Evolutionary conservation across 2,329 filamentous ascomycete species (phyloP).

Genomic region (Chaetoscypha palmicola): DNA sequence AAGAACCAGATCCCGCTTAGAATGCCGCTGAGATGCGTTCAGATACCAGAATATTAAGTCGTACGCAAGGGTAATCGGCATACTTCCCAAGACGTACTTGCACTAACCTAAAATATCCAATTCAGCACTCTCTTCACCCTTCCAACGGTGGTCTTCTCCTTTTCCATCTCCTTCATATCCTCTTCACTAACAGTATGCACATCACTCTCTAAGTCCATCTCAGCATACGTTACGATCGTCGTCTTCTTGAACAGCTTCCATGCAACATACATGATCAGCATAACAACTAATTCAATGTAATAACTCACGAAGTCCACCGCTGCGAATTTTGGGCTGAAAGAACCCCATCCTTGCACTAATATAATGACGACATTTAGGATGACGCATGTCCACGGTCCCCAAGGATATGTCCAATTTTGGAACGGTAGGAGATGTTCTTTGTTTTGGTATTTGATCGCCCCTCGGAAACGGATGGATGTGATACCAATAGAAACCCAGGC

Average conservation of each 20-base stretch:
- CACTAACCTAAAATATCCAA: conserved; percentile 25
- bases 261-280: conserved; percentile 45
- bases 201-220: conserved; percentile 47
- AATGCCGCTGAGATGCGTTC: too few relatives aligned
- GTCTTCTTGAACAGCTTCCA: conserved; percentile 49
- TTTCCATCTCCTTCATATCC: conserved; percentile 22
- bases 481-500: conserved; percentile 60
- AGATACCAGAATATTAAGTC: too few relatives aligned
- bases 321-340: conserved; percentile 52
- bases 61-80: too few relatives aligned
- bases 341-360: conserved; percentile 56
- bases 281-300: conserved; percentile 56
- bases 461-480: conserved; percentile 58
- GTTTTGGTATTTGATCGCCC: conserved; percentile 48
- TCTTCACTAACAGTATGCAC: conserved; percentile 32
- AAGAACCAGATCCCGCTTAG: too few relatives aligned
- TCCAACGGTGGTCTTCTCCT: conserved; percentile 23
- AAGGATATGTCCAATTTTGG: conserved; percentile 61
- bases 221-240: conserved; percentile 36
- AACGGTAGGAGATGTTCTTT: conserved; percentile 56
- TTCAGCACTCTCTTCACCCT: conserved; percentile 22
- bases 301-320: conserved; percentile 55
- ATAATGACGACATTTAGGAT: conserved; percentile 53
- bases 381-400: conserved; percentile 50
- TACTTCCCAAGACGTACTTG: conserved; percentile 10